Evolutionary conservation across 257 asterid genomes (phyloP), one percentile per base, ranked within the genome.

Genomic region (Lantana camara): DNA sequence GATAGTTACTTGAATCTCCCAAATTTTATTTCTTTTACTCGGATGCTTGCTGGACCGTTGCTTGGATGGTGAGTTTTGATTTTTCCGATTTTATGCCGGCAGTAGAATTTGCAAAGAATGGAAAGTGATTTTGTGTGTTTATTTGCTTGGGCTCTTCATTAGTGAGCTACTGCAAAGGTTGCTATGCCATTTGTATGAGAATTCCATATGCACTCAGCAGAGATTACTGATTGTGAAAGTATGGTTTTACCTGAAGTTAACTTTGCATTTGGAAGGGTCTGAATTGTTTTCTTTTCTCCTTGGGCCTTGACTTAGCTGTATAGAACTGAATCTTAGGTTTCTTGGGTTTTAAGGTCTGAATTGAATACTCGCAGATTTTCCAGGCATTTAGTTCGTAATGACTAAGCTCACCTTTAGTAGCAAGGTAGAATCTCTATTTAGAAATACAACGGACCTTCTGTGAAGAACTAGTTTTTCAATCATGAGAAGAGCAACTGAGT

Each of bases 21-120:
- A 0, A 93, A 93, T 73, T 88, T 73, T 30, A 84, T 93, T 32
- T 93, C 97, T 6, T 74, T 93, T 69, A 62, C 81, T 27, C 80
- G 99, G 70, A 52, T 93, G 89, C 85, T 88, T 12, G 87, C 96
- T 14, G 99, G 99, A 30, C 97, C 99, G 24, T 47, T 90, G 74
- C 84, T 93, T 35, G 95, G 90, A 69, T 93, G 99, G 99, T 93
- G 73, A 47, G 75, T 57, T 59, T 19, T 10, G 24, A 56, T 44
- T 6, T 56, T 9, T 32, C 54, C 3, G 15, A 4, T 56, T 48
- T 22, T 35, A 12, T 27, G 12, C 60, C 32, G 44, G 17, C 42
- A 10, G 2, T 50, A 11, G 42, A 54, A 55, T 44, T 47, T 48
- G 24, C 57, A 47, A 41, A 41, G 62, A 48, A 32, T 45, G 70